Evolutionary conservation across 306 rosid genomes (phyloP).

Genomic region (Castanopsis chinensis): DNA sequence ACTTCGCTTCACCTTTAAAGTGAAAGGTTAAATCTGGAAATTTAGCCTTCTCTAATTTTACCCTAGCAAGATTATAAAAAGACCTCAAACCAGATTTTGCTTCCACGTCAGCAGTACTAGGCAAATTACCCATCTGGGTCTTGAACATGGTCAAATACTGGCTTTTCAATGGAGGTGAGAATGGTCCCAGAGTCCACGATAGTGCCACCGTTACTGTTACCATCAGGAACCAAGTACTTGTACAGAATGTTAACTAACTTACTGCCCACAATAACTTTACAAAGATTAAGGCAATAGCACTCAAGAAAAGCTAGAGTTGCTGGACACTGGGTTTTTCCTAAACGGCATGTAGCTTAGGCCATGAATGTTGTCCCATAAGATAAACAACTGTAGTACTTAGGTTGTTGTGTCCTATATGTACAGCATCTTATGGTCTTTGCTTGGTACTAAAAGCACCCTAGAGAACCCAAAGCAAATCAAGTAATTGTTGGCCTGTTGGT

Average conservation of each 20-base stretch:
- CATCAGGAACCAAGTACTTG: constrained; percentile 39
- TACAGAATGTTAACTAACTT: constrained; percentile 53
- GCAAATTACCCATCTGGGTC: constrained; percentile 50
- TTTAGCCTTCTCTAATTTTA: neutral
- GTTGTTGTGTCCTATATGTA: too few species aligned
- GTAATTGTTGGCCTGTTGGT: neutral
- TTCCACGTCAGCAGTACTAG: constrained; percentile 56
- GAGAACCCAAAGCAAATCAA: too few species aligned
- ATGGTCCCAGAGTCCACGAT: constrained; percentile 85
- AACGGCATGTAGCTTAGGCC: constrained; percentile 66
- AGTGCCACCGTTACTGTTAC: constrained; percentile 70
- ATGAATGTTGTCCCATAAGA: too few species aligned
- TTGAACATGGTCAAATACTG: constrained; percentile 60
- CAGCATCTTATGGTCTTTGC: too few species aligned
- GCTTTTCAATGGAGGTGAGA: constrained; percentile 68
- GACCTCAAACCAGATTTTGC: constrained; percentile 55
- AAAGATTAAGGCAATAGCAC: constrained; percentile 61
- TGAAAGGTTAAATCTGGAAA: constrained; percentile 68
- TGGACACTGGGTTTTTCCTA: constrained; percentile 37
- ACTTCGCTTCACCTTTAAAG: constrained; percentile 82
- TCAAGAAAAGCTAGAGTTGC: constrained; percentile 39
- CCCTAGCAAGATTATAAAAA: constrained; percentile 48
- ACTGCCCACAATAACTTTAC: constrained; percentile 54
- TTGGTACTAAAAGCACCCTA: too few species aligned
- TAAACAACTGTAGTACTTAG: too few species aligned